phyloP scores from a whole-genome alignment of 2,329 filamentous ascomycete genomes.

The Trichoderma brevicompactum region DNA sequence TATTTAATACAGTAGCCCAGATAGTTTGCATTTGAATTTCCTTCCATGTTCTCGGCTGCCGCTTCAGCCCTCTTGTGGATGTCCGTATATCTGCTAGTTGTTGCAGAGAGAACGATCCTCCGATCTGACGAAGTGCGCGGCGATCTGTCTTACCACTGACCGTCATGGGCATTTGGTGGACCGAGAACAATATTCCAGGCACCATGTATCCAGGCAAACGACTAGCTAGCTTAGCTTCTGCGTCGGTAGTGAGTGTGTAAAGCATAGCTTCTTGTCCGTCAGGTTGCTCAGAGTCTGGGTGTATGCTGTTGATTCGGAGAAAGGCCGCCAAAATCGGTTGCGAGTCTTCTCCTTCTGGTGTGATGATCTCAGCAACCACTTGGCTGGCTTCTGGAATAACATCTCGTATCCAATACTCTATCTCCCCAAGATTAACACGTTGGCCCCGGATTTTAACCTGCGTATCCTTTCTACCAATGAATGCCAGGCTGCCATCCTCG shows the following conservation, averaged over 20 bases:
- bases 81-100: not conserved
- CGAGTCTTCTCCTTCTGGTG: not conserved
- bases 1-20: not conserved
- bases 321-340: not conserved
- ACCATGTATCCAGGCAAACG: slow-evolving; percentile 8
- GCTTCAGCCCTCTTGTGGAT: not conserved
- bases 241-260: too few species aligned
- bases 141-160: not conserved
- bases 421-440: slow-evolving; percentile 49
- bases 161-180: not conserved
- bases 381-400: not conserved
- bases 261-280: not conserved
- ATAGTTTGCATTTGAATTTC: slow-evolving; percentile 2
- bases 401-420: slow-evolving; percentile 18
- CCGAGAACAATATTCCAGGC: not conserved
- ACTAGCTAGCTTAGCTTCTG: not conserved
- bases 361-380: slow-evolving; percentile 1
- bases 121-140: not conserved
- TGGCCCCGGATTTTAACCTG: slow-evolving; percentile 54
- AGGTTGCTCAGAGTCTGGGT: slow-evolving; percentile 30
- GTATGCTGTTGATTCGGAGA: not conserved
- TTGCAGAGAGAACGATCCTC: not conserved
- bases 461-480: slow-evolving; percentile 34
- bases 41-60: not conserved
- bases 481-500: slow-evolving; percentile 31